phyloP scores from a whole-genome alignment of 2,329 filamentous ascomycete genomes.

The Blastomyces gilchristii region DNA sequence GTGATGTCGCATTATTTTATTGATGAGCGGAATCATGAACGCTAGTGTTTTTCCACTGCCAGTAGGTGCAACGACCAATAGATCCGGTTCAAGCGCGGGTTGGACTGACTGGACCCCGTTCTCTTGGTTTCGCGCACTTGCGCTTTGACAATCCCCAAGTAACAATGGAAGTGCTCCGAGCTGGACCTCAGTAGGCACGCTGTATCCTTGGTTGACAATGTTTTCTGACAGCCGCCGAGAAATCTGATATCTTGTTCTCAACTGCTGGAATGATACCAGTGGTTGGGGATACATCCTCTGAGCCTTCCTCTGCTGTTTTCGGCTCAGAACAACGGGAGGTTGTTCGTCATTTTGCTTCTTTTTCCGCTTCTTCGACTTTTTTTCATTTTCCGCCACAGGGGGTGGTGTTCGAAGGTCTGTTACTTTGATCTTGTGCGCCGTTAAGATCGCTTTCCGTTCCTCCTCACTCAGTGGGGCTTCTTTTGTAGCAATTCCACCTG shows the following conservation, averaged over 20 bases:
- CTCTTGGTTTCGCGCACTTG: slow-evolving; percentile 24
- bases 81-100: slow-evolving; percentile 48
- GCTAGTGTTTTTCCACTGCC: slow-evolving; percentile 94
- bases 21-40: slow-evolving; percentile 79
- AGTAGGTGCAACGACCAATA: slow-evolving; percentile 83
- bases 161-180: slow-evolving; percentile 74
- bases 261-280: slow-evolving; percentile 62
- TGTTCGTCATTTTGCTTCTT: slow-evolving; percentile 47
- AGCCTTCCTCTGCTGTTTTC: slow-evolving; percentile 42
- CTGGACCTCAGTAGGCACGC: slow-evolving; percentile 85
- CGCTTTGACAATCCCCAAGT: slow-evolving; percentile 42
- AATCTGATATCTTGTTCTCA: slow-evolving; percentile 62
- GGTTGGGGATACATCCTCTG: slow-evolving; percentile 66
- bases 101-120: slow-evolving; percentile 17
- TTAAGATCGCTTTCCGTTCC: slow-evolving; percentile 62
- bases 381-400: slow-evolving; percentile 23
- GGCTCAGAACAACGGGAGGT: slow-evolving; percentile 30
- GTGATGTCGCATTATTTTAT: slow-evolving; percentile 53
- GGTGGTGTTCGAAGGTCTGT: slow-evolving; percentile 51
- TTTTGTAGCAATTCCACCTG: slow-evolving; percentile 13
- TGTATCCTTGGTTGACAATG: slow-evolving; percentile 72
- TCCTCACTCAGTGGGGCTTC: slow-evolving; percentile 48
- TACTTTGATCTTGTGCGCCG: slow-evolving; percentile 74
- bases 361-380: slow-evolving; percentile 39
- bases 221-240: slow-evolving; percentile 66